A percentile compares a stretch with the other conserved stretches of the same genome.
Evolutionary conservation across 306 rosid species (phyloP).

Genomic region (Cicer arietinum): DNA sequence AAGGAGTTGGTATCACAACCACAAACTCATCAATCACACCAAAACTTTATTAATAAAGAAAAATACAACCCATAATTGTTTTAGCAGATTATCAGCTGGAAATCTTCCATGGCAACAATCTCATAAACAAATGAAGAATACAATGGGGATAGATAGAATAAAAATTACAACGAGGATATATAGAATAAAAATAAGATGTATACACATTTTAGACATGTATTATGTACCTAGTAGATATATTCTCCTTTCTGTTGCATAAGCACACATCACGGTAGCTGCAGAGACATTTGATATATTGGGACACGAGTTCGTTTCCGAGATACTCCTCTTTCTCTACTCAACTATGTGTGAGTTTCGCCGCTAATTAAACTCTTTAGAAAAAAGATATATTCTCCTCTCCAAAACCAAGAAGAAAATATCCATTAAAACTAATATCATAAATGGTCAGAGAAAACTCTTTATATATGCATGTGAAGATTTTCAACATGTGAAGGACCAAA

Average conservation of each 20-base stretch:
- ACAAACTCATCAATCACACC: too few species aligned
- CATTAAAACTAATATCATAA: conserved; percentile 13
- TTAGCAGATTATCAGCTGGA: conserved; percentile 32
- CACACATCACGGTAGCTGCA: too few species aligned
- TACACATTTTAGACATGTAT: conserved; percentile 18
- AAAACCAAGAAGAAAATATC: conserved; percentile 37
- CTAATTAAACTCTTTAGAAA: too few species aligned
- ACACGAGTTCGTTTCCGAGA: too few species aligned
- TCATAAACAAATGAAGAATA: conserved; percentile 29
- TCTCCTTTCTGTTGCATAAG: neutral
- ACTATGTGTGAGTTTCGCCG: too few species aligned
- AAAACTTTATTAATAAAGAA: too few species aligned
- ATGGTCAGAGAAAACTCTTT: conserved; percentile 8
- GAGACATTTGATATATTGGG: too few species aligned
- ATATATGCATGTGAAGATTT: conserved; percentile 37
- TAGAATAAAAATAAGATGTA: conserved; percentile 18
- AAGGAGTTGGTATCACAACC: too few species aligned
- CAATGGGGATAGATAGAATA: neutral
- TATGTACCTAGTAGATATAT: conserved; percentile 34
- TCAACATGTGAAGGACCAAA: conserved; percentile 35
- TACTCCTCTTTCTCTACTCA: too few species aligned
- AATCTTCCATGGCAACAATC: conserved; percentile 16
- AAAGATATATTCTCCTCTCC: conserved; percentile 22
- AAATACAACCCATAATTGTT: neutral
- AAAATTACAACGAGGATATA: neutral